phyloP scores from a whole-genome alignment of 1,139 yeast species.

The Kurtzmaniella quercitrusa region DNA sequence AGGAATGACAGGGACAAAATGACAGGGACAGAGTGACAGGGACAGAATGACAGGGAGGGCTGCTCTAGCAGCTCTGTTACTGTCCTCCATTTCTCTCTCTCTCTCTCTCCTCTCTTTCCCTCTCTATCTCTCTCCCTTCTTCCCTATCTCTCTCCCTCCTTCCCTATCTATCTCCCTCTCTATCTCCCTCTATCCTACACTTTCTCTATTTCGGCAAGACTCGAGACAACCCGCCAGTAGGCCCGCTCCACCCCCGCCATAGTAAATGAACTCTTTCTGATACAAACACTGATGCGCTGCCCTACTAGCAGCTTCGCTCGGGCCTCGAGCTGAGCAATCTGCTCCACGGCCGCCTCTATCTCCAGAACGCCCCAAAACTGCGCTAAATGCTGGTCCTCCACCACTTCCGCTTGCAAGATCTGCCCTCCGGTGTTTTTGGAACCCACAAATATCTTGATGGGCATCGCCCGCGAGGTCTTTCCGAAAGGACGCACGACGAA shows the following conservation, averaged over 20 bases:
- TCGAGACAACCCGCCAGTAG: conserved; percentile 5
- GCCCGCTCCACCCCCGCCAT: not conserved
- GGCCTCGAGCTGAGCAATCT: not conserved
- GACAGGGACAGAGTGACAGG: too few species aligned
- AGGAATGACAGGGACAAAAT: not conserved
- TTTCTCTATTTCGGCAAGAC: not conserved
- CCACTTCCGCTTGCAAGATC: conserved; percentile 21
- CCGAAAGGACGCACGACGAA: conserved; percentile 27
- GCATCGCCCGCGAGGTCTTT: conserved; percentile 25
- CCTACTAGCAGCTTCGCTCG: not conserved
- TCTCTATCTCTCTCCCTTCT: too few species aligned
- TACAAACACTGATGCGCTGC: not conserved
- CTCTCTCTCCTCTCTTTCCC: too few species aligned
- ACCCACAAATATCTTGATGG: conserved; percentile 20
- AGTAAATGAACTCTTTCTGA: conserved; percentile 1
- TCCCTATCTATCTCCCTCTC: too few species aligned
- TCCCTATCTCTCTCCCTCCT: too few species aligned
- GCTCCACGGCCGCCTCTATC: conserved; percentile 21
- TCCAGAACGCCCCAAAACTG: conserved; percentile 24
- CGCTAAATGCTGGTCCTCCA: conserved; percentile 23
- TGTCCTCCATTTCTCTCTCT: too few species aligned
- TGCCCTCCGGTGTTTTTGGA: not conserved
- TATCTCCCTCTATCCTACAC: too few species aligned
- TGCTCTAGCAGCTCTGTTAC: not conserved
- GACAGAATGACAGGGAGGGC: not conserved